Base-by-base conservation (phyloP, 768 basidiomycete genomes). In the Cyathus striatus region DNA sequence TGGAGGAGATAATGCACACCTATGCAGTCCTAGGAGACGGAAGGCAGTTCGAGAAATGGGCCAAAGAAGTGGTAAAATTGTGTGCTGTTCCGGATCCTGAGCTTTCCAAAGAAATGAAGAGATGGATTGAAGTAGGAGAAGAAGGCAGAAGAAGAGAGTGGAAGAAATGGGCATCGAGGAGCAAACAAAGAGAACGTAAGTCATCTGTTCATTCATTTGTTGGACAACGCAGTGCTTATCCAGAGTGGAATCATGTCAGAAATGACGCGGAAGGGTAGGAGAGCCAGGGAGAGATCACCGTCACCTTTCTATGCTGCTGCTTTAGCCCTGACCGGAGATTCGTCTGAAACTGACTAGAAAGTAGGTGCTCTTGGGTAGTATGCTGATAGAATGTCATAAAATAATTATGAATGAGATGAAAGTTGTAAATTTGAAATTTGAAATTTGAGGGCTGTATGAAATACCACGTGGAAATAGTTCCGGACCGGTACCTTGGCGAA, bases 91-190 rank as follows among this genome's bases (percentile, higher is more conserved):
- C 53, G 53, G 58, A 67, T 45, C 53, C 57, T 3, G 40, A 37
- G 9, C 48, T 61, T 21, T 57, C 60, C 2, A 41, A 36, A 7
- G 61, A 62, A 45, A 54, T 67, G 23, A 47, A 52, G 33, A 45
- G 43, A 21, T 62, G 60, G 59, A 43, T 66, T 13, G 53, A 55
- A 26, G 57, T 46, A 51, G 16, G 57, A 61, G 33, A 59, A 53
- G 33, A 51, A 52, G 38, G 69, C 68, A 44, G 52, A 54, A 27
- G 49, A 16, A 55, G 50, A 20, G 58, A 58, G 30, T 47, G 57
- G 44, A 64, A 60, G 42, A 58, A 55, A 39, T 75, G 72, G 72
- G 71, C 57, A 10, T 68, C 68, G 68, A 65, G 70, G 45, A 61
- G 58, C 45, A 65, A 59, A 32, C 66, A 69, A 44, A 53, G 64